Percentiles rank a stretch among this genome's conserved stretches.
phyloP scores from a whole-genome alignment of 768 basidiomycete genomes.

The Cystofilobasidium ferigula region DNA sequence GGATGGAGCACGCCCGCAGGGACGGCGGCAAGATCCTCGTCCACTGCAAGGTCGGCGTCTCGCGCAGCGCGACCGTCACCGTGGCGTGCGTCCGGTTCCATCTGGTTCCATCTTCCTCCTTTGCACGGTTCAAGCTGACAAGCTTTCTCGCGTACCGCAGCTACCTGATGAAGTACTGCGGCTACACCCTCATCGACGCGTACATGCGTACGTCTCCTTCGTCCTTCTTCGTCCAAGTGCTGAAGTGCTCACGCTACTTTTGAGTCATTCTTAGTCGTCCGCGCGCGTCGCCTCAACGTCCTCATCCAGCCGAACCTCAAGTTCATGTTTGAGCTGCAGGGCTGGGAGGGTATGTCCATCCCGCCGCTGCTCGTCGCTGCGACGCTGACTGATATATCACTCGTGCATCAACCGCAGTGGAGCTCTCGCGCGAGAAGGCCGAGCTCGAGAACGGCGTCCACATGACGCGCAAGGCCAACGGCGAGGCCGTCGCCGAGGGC shows the following conservation, averaged over 20 bases:
- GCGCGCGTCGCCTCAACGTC: conserved; percentile 68
- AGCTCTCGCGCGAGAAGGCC: conserved; percentile 23
- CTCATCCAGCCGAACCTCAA: conserved; percentile 92
- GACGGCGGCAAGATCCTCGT: conserved; percentile 84
- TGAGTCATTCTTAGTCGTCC: conserved; percentile 42
- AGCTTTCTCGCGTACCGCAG: conserved; percentile 37
- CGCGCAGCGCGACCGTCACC: conserved; percentile 81
- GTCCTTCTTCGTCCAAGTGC: neutral
- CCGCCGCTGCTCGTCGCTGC: neutral
- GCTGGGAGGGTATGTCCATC: conserved; percentile 56
- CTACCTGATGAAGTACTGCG: conserved; percentile 89
- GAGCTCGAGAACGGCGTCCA: conserved; percentile 6
- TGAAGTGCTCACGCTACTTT: neutral
- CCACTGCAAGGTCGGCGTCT: conserved; percentile 99
- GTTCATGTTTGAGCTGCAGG: conserved; percentile 85
- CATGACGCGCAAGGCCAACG: neutral
- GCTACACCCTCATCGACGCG: conserved; percentile 75
- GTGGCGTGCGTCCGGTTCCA: conserved; percentile 43
- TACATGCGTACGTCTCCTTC: conserved; percentile 42
- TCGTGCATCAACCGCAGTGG: conserved; percentile 5
- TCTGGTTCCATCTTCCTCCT: neutral
- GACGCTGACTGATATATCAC: neutral
- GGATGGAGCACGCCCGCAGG: conserved; percentile 76
- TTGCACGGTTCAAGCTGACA: neutral
- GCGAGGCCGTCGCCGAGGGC: conserved; percentile 1